phyloP scores from a whole-genome alignment of 2,329 filamentous ascomycete species.

The Epichloe bromicola region DNA sequence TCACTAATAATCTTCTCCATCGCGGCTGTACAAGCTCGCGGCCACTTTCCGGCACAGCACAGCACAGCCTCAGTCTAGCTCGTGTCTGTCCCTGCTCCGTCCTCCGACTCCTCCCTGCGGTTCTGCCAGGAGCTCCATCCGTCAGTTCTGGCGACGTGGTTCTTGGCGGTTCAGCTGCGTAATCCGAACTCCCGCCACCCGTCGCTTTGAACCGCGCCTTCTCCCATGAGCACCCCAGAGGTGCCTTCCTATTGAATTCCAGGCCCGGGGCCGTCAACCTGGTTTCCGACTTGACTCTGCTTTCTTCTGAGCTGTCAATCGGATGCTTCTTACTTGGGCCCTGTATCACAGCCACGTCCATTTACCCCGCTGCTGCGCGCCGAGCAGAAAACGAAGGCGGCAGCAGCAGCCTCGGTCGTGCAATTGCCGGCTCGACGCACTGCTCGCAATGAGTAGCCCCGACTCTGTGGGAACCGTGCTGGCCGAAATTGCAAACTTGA shows the following conservation, averaged over 20 bases:
- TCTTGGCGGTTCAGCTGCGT: background rate
- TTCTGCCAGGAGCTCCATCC: background rate
- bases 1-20: no score
- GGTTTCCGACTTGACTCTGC: background rate
- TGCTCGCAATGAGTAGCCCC: constrained; percentile 23
- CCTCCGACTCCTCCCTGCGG: no score
- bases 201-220: background rate
- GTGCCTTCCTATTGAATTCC: background rate
- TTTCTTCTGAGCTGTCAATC: background rate
- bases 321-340: background rate
- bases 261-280: background rate
- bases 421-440: background rate
- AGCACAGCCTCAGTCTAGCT: no score
- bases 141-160: background rate
- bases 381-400: background rate
- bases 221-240: constrained; percentile 2
- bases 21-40: no score
- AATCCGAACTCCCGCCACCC: background rate
- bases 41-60: no score
- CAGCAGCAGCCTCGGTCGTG: background rate
- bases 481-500: constrained; percentile 41
- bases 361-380: background rate
- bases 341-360: no score
- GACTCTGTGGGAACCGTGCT: constrained; percentile 46
- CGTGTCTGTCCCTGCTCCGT: no score